These are phyloP conservation scores for Fusarium sp. DNA, from an alignment of 2,329 filamentous ascomycete species.

Conservation along the genomic window DNA sequence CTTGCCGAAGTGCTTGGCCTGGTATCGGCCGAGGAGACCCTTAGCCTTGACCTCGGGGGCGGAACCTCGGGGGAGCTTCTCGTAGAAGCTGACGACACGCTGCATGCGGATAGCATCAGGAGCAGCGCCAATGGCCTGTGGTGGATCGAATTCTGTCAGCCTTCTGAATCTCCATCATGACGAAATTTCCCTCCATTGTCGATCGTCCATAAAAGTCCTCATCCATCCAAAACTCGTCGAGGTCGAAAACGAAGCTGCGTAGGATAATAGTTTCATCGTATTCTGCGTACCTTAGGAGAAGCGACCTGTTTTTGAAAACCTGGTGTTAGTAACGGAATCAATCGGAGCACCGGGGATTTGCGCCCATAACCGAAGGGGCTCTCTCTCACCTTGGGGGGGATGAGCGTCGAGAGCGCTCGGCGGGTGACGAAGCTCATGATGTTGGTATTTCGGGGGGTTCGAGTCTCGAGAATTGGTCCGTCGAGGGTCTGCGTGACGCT, in stretches of 20 bases:
- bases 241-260: constrained; percentile 23
- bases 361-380: constrained; percentile 46
- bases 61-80: constrained; percentile 93
- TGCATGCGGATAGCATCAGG: constrained; percentile 98
- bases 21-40: constrained; percentile 89
- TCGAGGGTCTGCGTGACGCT: constrained; percentile 47
- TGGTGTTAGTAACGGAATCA: constrained; percentile 53
- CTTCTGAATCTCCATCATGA: constrained; percentile 25
- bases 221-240: constrained; percentile 18
- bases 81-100: constrained; percentile 98
- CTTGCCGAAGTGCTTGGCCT: constrained; percentile 93
- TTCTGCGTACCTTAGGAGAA: constrained; percentile 77
- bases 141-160: constrained; percentile 50
- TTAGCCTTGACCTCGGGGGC: constrained; percentile 85
- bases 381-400: constrained; percentile 89
- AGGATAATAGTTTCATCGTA: constrained; percentile 9
- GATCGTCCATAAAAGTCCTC: constrained; percentile 15
- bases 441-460: constrained; percentile 49
- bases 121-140: constrained; percentile 90
- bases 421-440: constrained; percentile 94
- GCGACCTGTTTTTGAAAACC: constrained; percentile 68
- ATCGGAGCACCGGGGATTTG: constrained; percentile 41
- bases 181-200: constrained; percentile 19
- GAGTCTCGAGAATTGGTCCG: constrained; percentile 44
- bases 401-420: constrained; percentile 96